Evolutionary conservation across 495 filamentous ascomycete species (phyloP), one percentile per base, ranked within the genome.

Genomic region (Apiosordaria backusii): DNA sequence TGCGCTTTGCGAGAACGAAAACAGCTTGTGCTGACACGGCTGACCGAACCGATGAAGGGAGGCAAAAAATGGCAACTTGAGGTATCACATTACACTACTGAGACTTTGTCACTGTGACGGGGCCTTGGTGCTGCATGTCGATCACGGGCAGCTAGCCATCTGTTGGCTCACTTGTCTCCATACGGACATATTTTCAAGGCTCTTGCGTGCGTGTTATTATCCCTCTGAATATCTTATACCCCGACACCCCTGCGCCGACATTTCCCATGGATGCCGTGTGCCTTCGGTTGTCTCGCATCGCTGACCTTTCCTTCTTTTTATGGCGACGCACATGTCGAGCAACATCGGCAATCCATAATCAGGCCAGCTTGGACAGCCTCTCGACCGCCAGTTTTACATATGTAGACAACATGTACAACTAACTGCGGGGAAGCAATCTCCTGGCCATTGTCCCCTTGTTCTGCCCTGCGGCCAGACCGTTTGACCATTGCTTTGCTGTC

Each of bases 51-150:
- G 35, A 45, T n/a, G n/a, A 13, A 45, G 16, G 16, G 35, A 45
- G 3, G 6, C 10, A 45, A 13, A 45, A 10, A 45, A 45, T 45
- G 35, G 59, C 59, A 61, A 4, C 25, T 19, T n/a, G 26, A 25
- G 59, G 19, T 23, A 23, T 25, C 57, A n/a, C n/a, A 13, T 4
- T 24, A 57, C 55, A 57, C 19, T n/a, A n/a, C n/a, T n/a, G n/a
- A n/a, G n/a, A n/a, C n/a, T n/a, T n/a, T n/a, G n/a, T n/a, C n/a
- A n/a, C n/a, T n/a, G n/a, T n/a, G n/a, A n/a, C 23, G 6, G 19
- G 19, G 24, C 5, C 24, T 7, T 9, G 15, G 24, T 26, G 35
- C 67, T 68, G 67, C 67, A 63, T 65, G 67, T 61, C 67, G 63
- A 68, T 68, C 67, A 58, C 63, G 50, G 52, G 13, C 45, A 63